phyloP scores from a whole-genome alignment of 768 basidiomycete species.

The Serendipita sp. region DNA sequence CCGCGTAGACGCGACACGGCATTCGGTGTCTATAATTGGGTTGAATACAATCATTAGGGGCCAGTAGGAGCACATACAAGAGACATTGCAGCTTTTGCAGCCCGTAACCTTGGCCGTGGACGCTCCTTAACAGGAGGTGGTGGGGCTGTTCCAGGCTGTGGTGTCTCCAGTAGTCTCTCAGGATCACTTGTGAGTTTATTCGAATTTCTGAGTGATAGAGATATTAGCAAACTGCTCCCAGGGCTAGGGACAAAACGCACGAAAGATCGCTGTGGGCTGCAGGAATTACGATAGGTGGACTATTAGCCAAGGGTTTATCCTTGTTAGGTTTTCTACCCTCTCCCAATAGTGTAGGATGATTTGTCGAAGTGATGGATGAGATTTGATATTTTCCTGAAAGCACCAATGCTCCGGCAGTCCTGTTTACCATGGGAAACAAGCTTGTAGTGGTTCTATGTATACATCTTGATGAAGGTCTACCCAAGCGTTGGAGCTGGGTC shows the following conservation, averaged over 20 bases:
- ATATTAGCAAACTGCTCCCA: not conserved
- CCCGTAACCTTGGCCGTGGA: slow-evolving; percentile 44
- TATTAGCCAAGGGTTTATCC: slow-evolving; percentile 1
- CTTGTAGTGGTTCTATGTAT: not conserved
- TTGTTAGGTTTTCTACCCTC: not conserved
- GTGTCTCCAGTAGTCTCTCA: slow-evolving; percentile 18
- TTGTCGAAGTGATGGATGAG: not conserved
- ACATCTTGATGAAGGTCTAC: not conserved
- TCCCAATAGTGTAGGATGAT: too few species aligned
- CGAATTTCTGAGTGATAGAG: too few species aligned
- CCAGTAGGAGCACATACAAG: slow-evolving; percentile 32
- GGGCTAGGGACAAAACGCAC: not conserved
- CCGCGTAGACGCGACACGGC: slow-evolving; percentile 57
- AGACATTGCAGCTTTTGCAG: slow-evolving; percentile 61
- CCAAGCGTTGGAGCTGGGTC: not conserved
- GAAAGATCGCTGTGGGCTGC: not conserved
- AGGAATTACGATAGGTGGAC: slow-evolving; percentile 2
- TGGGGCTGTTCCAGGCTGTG: slow-evolving; percentile 55
- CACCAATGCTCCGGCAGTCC: not conserved
- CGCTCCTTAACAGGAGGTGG: slow-evolving; percentile 58
- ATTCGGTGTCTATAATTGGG: slow-evolving; percentile 43
- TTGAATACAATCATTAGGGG: not conserved
- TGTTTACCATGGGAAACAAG: not conserved
- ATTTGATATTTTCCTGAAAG: not conserved
- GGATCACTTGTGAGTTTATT: slow-evolving; percentile 26